Evolutionary conservation across 2,329 filamentous ascomycete genomes (phyloP).

Genomic region (Sarocladium oryzae): DNA sequence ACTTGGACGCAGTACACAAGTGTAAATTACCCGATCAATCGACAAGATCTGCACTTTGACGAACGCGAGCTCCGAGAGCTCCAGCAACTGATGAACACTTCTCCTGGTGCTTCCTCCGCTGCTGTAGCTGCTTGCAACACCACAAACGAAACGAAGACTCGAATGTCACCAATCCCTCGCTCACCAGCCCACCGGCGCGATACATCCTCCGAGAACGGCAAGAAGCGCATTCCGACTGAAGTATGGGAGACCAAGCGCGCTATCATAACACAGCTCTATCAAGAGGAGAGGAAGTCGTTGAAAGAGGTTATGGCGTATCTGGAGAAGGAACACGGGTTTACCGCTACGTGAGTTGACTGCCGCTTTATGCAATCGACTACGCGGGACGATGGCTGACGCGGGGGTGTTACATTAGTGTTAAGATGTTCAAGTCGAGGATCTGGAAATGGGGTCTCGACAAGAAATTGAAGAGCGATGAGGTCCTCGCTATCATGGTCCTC

Average conservation of each 20-base stretch:
- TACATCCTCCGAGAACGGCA: constrained; percentile 11
- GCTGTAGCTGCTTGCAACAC: not conserved
- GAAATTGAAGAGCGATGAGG: constrained; percentile 34
- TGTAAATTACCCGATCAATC: too few relatives aligned
- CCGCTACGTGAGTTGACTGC: constrained; percentile 29
- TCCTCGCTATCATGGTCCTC: constrained; percentile 30
- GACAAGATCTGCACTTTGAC: too few relatives aligned
- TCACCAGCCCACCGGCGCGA: constrained; percentile 2
- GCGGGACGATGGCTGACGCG: too few relatives aligned
- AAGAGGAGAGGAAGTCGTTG: constrained; percentile 33
- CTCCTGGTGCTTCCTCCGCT: not conserved
- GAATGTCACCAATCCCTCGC: not conserved
- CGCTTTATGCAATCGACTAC: too few relatives aligned
- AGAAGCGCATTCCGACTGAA: constrained; percentile 26
- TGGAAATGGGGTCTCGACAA: constrained; percentile 36
- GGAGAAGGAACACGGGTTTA: constrained; percentile 29
- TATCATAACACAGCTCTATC: constrained; percentile 31
- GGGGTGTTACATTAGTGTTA: too few relatives aligned
- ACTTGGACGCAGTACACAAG: too few relatives aligned
- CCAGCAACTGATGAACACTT: constrained; percentile 4
- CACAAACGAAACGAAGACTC: not conserved
- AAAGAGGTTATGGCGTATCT: constrained; percentile 35
- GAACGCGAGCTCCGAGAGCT: not conserved
- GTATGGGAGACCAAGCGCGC: constrained; percentile 28
- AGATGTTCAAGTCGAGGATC: constrained; percentile 38